Conservation (phyloP, 2,329 filamentous ascomycete genomes). For the Plectosphaerella cucumerina region DNA sequence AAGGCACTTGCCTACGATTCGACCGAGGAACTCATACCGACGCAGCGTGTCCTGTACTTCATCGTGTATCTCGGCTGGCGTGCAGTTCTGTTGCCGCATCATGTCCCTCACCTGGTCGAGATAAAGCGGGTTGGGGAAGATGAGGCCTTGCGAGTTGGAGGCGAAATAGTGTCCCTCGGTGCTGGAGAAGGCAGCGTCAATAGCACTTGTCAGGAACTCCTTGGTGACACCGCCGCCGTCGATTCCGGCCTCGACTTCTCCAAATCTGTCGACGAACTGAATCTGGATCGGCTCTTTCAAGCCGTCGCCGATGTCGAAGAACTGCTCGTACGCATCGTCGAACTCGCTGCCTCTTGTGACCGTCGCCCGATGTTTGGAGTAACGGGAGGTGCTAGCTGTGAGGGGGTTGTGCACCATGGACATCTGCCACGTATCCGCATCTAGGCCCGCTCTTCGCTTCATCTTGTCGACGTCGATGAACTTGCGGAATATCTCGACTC, state of each 20-base stretch:
- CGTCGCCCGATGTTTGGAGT: slow-evolving; percentile 66
- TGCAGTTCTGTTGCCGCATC: slow-evolving; percentile 46
- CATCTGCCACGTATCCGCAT: slow-evolving; percentile 34
- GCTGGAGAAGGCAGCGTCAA: slow-evolving; percentile 72
- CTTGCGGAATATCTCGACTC: slow-evolving; percentile 88
- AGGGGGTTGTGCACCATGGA: slow-evolving; percentile 12
- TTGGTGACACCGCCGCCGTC: slow-evolving; percentile 97
- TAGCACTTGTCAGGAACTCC: slow-evolving; percentile 89
- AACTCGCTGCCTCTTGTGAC: slow-evolving; percentile 79
- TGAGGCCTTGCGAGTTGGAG: slow-evolving; percentile 77
- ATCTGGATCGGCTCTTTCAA: slow-evolving; percentile 96
- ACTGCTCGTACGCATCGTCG: slow-evolving; percentile 78
- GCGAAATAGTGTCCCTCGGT: slow-evolving; percentile 61
- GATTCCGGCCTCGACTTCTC: slow-evolving; percentile 83
- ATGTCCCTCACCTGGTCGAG: slow-evolving; percentile 64
- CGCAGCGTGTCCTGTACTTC: slow-evolving; percentile 58
- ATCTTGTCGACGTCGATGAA: slow-evolving; percentile 83
- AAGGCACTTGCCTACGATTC: slow-evolving; percentile 91
- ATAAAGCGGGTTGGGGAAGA: slow-evolving; percentile 82
- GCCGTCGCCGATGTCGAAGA: slow-evolving; percentile 74
- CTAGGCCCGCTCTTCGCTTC: slow-evolving; percentile 61
- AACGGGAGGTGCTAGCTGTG: slow-evolving; percentile 28
- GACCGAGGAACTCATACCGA: slow-evolving; percentile 86
- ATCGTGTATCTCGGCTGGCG: slow-evolving; percentile 53
- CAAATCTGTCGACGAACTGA: slow-evolving; percentile 90